Conservation (phyloP, 208 protist genomes). For the Crithidia mellificae region DNA sequence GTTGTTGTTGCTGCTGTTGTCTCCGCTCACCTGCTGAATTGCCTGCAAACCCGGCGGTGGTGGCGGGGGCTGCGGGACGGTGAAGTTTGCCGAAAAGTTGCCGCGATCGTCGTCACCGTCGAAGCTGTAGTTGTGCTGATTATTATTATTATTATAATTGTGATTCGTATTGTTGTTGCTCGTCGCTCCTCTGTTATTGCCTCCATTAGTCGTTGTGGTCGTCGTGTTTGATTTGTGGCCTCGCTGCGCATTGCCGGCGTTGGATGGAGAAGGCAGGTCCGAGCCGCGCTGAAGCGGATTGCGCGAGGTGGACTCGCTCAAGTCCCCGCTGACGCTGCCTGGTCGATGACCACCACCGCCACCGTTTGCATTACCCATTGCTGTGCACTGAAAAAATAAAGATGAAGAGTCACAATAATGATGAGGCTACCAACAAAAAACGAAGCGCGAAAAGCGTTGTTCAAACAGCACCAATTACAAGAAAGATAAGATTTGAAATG, state of each 20-base stretch:
- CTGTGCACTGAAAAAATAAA: no score
- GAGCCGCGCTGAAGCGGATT: slow-evolving; percentile 10
- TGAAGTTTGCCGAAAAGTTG: not conserved
- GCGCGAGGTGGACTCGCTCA: not conserved
- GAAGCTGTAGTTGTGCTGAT: not conserved
- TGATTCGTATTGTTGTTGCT: no score
- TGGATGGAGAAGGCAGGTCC: not conserved
- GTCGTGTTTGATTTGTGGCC: no score
- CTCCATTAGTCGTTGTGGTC: not conserved
- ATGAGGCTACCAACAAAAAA: no score
- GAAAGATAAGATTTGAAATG: no score
- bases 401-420: not conserved
- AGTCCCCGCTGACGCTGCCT: not conserved
- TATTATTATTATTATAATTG: no score
- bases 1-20: no score
- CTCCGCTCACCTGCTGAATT: no score
- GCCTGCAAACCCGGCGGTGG: no score
- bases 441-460: no score
- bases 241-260: no score
- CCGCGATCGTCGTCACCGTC: slow-evolving; percentile 1
- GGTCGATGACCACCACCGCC: not conserved
- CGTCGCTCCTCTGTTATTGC: not conserved
- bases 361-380: slow-evolving; percentile 22
- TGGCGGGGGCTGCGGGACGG: slow-evolving; percentile 5
- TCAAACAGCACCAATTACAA: no score